Conservation (phyloP, 1,284 basidiomycete genomes). For the Ceratobasidium sp. region DNA sequence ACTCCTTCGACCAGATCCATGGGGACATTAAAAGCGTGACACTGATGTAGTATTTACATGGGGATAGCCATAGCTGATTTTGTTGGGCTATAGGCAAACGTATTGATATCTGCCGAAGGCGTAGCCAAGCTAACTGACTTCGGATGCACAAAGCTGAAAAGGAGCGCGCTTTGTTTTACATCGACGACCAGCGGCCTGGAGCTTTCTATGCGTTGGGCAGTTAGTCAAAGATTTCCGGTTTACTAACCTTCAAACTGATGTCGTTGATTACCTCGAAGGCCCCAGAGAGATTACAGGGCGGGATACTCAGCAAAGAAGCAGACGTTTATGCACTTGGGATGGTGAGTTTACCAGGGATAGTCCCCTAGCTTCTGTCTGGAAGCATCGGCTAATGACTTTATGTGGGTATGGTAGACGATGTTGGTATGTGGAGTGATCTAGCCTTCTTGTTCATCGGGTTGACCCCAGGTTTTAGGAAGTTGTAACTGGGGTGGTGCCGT, state of each 20-base stretch:
- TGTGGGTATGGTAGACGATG: not conserved
- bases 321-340: conserved; percentile 27
- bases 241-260: not conserved
- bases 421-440: not conserved
- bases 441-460: not conserved
- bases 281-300: no score
- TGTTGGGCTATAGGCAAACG: no score
- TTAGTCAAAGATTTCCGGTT: not conserved
- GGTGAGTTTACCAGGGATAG: not conserved
- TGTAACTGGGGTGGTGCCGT: not conserved
- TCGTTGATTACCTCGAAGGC: no score
- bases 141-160: not conserved
- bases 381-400: no score
- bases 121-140: no score
- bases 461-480: conserved; percentile 5
- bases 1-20: not conserved
- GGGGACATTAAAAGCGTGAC: conserved; percentile 12
- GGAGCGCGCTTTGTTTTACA: not conserved
- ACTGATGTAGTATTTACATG: not conserved
- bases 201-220: not conserved
- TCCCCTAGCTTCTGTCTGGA: not conserved
- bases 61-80: no score
- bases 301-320: conserved; percentile 7
- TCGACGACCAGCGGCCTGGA: not conserved
- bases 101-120: no score